A percentile compares a stretch with the other conserved stretches of the same genome.
phyloP scores from a whole-genome alignment of 305 asterid genomes.

The Vinca major region DNA sequence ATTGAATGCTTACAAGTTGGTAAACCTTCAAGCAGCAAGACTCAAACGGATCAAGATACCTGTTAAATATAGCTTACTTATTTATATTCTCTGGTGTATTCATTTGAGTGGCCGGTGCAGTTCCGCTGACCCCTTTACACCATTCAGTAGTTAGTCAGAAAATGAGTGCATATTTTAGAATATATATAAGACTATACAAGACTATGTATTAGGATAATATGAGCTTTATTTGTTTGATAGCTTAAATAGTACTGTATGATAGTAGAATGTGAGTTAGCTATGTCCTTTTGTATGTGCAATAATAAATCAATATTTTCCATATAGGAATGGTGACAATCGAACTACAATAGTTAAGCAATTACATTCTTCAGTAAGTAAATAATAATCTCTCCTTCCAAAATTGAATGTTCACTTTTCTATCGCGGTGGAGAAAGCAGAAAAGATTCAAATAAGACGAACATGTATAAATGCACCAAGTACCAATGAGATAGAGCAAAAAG shows the following conservation, averaged over 20 bases:
- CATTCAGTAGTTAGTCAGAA: conserved; percentile 21
- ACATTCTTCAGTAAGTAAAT: no score
- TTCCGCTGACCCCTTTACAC: conserved; percentile 65
- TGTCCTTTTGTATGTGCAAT: conserved; percentile 4
- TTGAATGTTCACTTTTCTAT: no score
- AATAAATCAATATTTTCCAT: conserved; percentile 3
- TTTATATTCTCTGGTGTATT: conserved; percentile 33
- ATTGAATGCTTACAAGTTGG: conserved; percentile 55
- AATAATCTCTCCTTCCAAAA: no score
- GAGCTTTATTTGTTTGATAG: conserved; percentile 15
- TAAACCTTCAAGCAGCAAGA: conserved; percentile 50
- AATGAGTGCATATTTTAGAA: conserved; percentile 24
- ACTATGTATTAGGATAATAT: conserved; percentile 20
- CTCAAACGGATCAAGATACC: conserved; percentile 53
- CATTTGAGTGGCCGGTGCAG: conserved; percentile 58
- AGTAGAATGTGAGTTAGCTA: not conserved
- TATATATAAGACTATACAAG: conserved; percentile 21
- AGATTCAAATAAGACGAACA: no score
- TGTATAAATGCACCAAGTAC: no score
- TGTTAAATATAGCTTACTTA: conserved; percentile 29
- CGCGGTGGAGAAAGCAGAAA: no score
- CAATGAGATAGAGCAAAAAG: no score
- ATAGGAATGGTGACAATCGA: not conserved
- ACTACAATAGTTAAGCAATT: not conserved
- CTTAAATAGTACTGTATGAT: conserved; percentile 2